Evolutionary conservation across 2,329 filamentous ascomycete genomes (phyloP), one percentile per base, ranked within the genome.

Genomic region (Cladorrhinum sp.): DNA sequence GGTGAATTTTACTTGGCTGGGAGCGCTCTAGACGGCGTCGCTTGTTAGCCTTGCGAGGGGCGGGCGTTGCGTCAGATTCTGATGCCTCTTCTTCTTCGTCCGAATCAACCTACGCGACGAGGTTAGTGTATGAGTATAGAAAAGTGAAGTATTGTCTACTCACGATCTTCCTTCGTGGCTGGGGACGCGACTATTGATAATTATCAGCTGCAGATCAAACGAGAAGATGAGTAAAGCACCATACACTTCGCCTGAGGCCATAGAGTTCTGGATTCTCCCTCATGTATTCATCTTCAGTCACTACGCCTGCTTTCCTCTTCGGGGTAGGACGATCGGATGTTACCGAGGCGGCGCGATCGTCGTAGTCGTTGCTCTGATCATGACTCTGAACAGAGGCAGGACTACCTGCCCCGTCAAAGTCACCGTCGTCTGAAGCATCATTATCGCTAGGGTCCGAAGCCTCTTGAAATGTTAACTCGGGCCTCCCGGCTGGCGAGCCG

Each of bases 231-330:
- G 64, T 60, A 64, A 64, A 29, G 64, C 61, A 64, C 64, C 89
- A 64, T 87, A 95, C 93, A 79, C 95, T 99, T 78, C 95, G 86
- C 68, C 95, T 87, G 67, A 99, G 81, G 52, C 95, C 95, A 78
- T 98, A 99, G 8, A 99, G 81, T 76, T 96, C 92, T 50, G 95
- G 95, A 70, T 99, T 96, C 71, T 91, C 90, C 69, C 88, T 84
- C 69, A 98, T 96, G 71, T 87, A 93, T 51, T 92, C 88, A 61
- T 95, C 89, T 68, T 95, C 90, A 55, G 88, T 86, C 38, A 84
- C 73, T 6, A 61, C 58, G 71, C 81, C 74, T 66, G 81, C 76
- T 77, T 91, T 89, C 76, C 92, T 89, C 81, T 96, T 96, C 63
- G 81, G 76, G 54, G 83, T 84, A 71, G 86, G 83, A 64, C 82